Conservation (phyloP, 805 yeast genomes). For the Torulaspora microellipsoides region DNA sequence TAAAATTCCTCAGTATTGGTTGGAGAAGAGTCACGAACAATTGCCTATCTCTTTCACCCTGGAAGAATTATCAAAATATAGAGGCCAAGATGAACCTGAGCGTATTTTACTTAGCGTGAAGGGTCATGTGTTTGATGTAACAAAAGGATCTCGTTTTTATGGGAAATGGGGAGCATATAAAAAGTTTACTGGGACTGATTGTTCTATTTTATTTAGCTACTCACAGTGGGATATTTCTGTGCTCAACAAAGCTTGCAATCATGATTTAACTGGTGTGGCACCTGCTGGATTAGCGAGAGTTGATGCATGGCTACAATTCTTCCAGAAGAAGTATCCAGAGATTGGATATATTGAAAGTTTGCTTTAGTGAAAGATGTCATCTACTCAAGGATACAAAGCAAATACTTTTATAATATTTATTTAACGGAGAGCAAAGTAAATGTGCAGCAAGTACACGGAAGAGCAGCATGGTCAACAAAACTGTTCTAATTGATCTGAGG, state of each 20-base stretch:
- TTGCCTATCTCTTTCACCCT: slow-evolving; percentile 11
- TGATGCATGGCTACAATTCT: slow-evolving; percentile 20
- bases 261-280: slow-evolving; percentile 10
- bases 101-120: slow-evolving; percentile 20
- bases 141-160: slow-evolving; percentile 18
- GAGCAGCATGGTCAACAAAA: too few species aligned
- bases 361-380: background rate
- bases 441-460: too few species aligned
- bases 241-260: slow-evolving; percentile 14
- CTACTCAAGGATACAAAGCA: too few species aligned
- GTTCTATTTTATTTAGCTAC: slow-evolving; percentile 21
- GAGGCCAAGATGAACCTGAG: slow-evolving; percentile 5
- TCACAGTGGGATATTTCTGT: slow-evolving; percentile 20
- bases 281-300: slow-evolving; percentile 14
- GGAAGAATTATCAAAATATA: slow-evolving; percentile 12
- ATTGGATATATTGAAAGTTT: slow-evolving; percentile 14
- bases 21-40: slow-evolving; percentile 1
- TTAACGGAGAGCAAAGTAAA: too few species aligned
- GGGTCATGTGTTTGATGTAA: slow-evolving; percentile 26
- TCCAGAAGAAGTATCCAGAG: slow-evolving; percentile 21
- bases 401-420: too few species aligned
- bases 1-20: slow-evolving; percentile 17
- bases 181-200: slow-evolving; percentile 25
- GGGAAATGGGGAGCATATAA: slow-evolving; percentile 26
- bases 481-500: too few species aligned